These are phyloP conservation scores for Sapria himalayana DNA, from an alignment of 345 rosid genomes.

Conservation along the genomic window DNA sequence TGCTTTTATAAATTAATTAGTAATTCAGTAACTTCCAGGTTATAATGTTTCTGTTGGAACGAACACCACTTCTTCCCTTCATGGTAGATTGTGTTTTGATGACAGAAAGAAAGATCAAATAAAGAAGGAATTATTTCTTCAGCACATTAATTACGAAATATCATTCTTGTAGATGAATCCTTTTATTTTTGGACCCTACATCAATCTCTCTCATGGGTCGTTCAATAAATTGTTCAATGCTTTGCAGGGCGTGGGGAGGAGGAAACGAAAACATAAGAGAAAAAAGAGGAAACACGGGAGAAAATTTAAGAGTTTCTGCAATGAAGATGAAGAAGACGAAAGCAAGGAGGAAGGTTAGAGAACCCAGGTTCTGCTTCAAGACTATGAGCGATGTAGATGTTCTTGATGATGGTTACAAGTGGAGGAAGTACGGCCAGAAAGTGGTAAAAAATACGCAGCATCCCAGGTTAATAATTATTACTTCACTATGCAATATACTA, in stretches of 20 bases:
- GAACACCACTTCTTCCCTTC: too few species aligned
- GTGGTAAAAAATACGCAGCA: conserved; percentile 96
- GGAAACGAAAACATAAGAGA: conserved; percentile 15
- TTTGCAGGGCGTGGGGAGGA: conserved; percentile 42
- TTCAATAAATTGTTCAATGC: not conserved
- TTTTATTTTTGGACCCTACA: too few species aligned
- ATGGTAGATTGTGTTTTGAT: too few species aligned
- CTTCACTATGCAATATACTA: too few species aligned
- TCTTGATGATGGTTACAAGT: conserved; percentile 87
- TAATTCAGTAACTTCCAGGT: too few species aligned
- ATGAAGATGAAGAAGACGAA: conserved; percentile 67
- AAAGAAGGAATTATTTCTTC: too few species aligned
- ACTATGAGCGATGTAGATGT: conserved; percentile 92
- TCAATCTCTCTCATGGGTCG: too few species aligned
- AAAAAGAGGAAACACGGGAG: conserved; percentile 19
- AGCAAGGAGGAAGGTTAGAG: conserved; percentile 80
- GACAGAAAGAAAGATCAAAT: conserved; percentile 4
- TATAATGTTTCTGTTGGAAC: too few species aligned
- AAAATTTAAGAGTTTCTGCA: conserved; percentile 27
- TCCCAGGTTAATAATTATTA: conserved; percentile 57
- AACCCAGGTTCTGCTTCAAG: conserved; percentile 96
- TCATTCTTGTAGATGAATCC: too few species aligned
- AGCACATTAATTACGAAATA: too few species aligned
- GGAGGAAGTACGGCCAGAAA: conserved; percentile 99
- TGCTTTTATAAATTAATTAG: too few species aligned